Base-by-base conservation (phyloP, 2,329 filamentous ascomycete species). In the Neofusicoccum laricinum region DNA sequence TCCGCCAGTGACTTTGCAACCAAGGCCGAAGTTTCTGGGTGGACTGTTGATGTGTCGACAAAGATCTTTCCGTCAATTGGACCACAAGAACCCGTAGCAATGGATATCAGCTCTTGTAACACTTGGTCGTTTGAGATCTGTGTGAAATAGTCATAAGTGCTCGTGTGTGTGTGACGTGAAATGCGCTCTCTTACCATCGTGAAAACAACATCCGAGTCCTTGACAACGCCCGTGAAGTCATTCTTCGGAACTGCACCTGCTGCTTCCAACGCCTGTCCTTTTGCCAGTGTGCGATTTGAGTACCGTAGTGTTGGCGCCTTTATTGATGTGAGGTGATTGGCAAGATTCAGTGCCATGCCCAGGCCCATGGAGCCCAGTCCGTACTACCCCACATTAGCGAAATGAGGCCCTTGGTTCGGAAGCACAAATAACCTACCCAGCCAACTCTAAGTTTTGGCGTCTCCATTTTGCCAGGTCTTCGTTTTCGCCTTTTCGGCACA, bases 321-420 rank as follows among this genome's bases (percentile, higher is more conserved):
- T 12, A 30, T 25, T 10, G 45, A 7, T 25, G 21, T 48, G 10
- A 48, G 45, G 8, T 48, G 45, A 5, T 25, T 19, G 3, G 45
- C 21, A 7, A 48, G 45, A 19, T 48, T 48, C 45, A 48, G 45
- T 2, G 45, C 45, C 45, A 48, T 48, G 5, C 45, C 45, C 14
- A 48, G 45, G 45, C 45, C 45, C 45, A 48, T 48, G 12, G 45
- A 48, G 1, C 45, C 45, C 45, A 48, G 45, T 19, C 45, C 45
- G 30, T 48, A 48, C 45, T 48, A 19, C 8, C 11, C 3, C 12
- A 6, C 21, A 15, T 48, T 14, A 48, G 19, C 19, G 8, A 43
- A 12, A 11, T 11, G 10, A 11, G 11, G 6, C 2, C 21, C 11
- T 6, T 48, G 19, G 45, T 19, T 30, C 1, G 6, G 7, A 11